Evolutionary conservation across 2,329 filamentous ascomycete species (phyloP).

Genomic region (Chaetoscypha palmicola): DNA sequence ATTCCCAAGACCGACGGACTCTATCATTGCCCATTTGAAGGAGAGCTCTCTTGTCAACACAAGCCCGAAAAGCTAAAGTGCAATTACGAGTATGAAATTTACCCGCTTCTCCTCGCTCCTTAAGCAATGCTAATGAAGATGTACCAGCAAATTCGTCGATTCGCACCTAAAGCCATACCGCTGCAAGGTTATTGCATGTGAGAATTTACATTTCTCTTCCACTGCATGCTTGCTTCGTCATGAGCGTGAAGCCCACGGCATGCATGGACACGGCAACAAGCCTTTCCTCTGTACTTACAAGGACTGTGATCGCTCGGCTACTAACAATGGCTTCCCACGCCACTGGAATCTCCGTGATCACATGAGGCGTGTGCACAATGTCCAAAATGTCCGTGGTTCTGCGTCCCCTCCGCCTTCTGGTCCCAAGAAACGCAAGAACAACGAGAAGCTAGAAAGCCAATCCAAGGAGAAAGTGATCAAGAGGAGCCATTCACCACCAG

Average conservation of each 20-base stretch:
- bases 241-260: conserved; percentile 89
- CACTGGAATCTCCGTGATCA: conserved; percentile 96
- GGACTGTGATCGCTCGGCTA: conserved; percentile 75
- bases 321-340: conserved; percentile 84
- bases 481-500: conserved; percentile 22
- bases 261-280: conserved; percentile 91
- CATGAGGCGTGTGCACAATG: conserved; percentile 87
- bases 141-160: conserved; percentile 85
- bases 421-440: conserved; percentile 29
- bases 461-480: conserved; percentile 23
- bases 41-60: conserved; percentile 70
- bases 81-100: conserved; percentile 84
- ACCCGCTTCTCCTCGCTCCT: not conserved
- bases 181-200: conserved; percentile 79
- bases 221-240: conserved; percentile 92
- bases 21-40: conserved; percentile 87
- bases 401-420: conserved; percentile 23
- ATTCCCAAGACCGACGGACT: conserved; percentile 64
- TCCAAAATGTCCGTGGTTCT: conserved; percentile 35
- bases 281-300: conserved; percentile 84
- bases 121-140: conserved; percentile 21
- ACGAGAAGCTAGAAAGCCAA: conserved; percentile 19
- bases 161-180: conserved; percentile 95
- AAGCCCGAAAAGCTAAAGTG: conserved; percentile 95
- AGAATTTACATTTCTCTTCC: conserved; percentile 85